phyloP scores from a whole-genome alignment of 164 flowering plant species.

The Aristolochia californica region DNA sequence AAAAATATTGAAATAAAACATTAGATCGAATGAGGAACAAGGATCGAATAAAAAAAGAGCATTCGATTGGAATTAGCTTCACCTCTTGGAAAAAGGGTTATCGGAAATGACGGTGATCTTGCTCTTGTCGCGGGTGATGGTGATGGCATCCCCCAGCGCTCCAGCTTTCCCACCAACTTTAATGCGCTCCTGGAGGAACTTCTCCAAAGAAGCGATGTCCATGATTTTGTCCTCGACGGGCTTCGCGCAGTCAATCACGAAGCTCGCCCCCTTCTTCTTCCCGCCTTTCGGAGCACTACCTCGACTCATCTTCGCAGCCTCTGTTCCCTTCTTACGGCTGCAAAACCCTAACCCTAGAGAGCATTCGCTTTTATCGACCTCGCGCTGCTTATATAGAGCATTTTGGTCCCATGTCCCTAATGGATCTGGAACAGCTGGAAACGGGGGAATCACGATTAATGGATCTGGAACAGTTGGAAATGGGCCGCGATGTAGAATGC shows the following conservation, averaged over 20 bases:
- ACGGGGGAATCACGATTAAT: too few species aligned
- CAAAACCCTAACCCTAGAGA: slow-evolving; percentile 8
- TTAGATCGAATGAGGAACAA: too few species aligned
- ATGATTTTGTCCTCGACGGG: slow-evolving; percentile 63
- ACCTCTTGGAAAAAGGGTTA: slow-evolving; percentile 53
- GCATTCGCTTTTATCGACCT: too few species aligned
- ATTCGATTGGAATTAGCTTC: background rate
- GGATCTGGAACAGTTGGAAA: too few species aligned
- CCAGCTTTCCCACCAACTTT: slow-evolving; percentile 68
- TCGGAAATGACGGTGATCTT: slow-evolving; percentile 55
- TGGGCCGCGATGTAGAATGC: too few species aligned
- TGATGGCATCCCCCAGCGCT: slow-evolving; percentile 52
- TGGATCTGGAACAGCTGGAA: too few species aligned
- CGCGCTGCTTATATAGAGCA: too few species aligned
- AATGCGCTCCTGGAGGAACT: slow-evolving; percentile 66
- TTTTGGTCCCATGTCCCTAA: too few species aligned
- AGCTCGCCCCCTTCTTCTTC: slow-evolving; percentile 54
- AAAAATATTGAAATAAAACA: too few species aligned
- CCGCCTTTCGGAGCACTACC: slow-evolving; percentile 34
- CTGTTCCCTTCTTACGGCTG: background rate
- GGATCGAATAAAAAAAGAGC: background rate
- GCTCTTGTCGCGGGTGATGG: slow-evolving; percentile 50
- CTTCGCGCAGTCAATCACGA: slow-evolving; percentile 58
- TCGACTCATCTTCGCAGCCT: slow-evolving; percentile 31
- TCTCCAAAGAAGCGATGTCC: slow-evolving; percentile 59